Conservation (phyloP, 2,329 filamentous ascomycete genomes). For the Chaetomiaceae sp. region DNA sequence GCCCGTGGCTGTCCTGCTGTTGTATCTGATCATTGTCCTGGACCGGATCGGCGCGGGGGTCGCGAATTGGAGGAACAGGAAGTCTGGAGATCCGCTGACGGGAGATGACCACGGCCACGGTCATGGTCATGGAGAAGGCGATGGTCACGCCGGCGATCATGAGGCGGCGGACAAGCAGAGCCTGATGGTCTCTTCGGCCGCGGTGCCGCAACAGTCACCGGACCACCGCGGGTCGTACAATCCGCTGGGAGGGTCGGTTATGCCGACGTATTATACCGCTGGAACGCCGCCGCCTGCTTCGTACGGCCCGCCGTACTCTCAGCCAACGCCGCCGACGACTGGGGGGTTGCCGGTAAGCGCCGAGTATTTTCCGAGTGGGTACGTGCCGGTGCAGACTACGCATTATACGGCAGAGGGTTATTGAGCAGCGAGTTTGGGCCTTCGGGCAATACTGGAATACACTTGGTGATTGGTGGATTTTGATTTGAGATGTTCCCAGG, state of each 20-base stretch:
- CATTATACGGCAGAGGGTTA: background rate
- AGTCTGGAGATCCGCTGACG: constrained; percentile 12
- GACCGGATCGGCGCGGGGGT: constrained; percentile 15
- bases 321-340: background rate
- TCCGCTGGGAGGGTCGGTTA: background rate
- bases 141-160: background rate
- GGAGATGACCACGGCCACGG: constrained; percentile 2
- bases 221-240: background rate
- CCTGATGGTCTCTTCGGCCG: background rate
- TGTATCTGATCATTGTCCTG: constrained; percentile 16
- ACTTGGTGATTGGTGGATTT: no score
- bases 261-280: background rate
- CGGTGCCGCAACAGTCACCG: background rate
- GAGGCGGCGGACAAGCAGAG: constrained; percentile 3
- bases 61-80: constrained; percentile 16
- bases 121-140: background rate
- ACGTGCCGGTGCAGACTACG: background rate
- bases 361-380: background rate
- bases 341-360: background rate
- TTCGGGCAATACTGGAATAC: no score
- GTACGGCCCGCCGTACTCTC: background rate
- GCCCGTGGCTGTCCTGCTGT: constrained; percentile 9
- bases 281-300: background rate
- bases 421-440: background rate
- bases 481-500: no score